These are phyloP conservation scores for Tetrapisispora arboricola DNA, from an alignment of 805 yeast genomes.

Conservation along the genomic window DNA sequence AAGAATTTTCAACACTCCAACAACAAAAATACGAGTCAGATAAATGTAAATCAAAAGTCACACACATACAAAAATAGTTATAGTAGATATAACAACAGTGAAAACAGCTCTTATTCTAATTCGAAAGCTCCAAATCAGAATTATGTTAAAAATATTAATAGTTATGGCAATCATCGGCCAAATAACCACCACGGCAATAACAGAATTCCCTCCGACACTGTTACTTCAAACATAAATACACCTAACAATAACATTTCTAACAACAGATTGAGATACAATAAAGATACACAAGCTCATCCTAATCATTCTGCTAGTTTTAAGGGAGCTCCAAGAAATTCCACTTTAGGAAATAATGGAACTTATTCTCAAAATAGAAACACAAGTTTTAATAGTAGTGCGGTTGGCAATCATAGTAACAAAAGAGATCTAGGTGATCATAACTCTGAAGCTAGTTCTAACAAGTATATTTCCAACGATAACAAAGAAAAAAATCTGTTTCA, in stretches of 20 bases:
- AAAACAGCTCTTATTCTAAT: too few relatives aligned
- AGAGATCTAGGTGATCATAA: neutral
- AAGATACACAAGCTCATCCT: neutral
- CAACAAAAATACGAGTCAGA: neutral
- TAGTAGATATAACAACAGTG: neutral
- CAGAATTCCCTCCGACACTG: too few relatives aligned
- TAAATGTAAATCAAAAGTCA: neutral
- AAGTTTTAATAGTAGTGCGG: neutral
- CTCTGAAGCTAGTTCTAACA: neutral
- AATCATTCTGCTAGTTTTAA: neutral
- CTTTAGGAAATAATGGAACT: neutral
- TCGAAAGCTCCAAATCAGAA: too few relatives aligned
- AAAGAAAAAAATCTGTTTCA: neutral
- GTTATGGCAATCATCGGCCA: too few relatives aligned
- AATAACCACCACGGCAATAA: too few relatives aligned
- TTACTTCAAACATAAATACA: too few relatives aligned
- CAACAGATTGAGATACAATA: neutral
- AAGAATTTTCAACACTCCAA: too few relatives aligned
- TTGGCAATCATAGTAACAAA: too few relatives aligned
- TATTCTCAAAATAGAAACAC: neutral
- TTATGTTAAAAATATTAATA: too few relatives aligned
- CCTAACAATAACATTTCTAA: neutral
- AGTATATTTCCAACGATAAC: neutral
- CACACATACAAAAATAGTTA: neutral
- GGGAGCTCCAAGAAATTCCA: neutral